Evolutionary conservation across 345 rosid species (phyloP).

Genomic region (Dimocarpus longan): DNA sequence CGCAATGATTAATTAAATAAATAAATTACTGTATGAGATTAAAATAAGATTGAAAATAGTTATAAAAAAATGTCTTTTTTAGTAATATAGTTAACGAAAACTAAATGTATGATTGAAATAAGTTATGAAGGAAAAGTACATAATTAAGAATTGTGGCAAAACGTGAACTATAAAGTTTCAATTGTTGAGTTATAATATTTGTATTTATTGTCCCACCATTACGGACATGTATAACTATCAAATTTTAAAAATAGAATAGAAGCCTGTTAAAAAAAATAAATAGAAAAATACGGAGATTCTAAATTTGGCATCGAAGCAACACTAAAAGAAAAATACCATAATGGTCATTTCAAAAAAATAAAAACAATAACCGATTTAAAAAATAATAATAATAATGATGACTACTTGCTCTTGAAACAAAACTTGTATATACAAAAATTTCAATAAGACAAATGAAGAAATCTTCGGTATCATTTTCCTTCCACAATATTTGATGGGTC

Average conservation of each 20-base stretch:
- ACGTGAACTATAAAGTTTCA: too few relatives aligned
- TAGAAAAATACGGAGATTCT: background rate
- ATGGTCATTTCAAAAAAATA: too few relatives aligned
- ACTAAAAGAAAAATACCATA: background rate
- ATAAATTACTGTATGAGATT: too few relatives aligned
- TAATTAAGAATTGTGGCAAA: too few relatives aligned
- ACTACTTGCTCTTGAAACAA: background rate
- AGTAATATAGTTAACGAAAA: background rate
- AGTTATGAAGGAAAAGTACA: background rate
- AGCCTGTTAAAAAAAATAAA: background rate
- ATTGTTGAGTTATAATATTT: too few relatives aligned
- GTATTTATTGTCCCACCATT: too few relatives aligned
- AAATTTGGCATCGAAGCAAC: background rate
- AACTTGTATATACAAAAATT: background rate
- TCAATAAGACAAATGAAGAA: conserved; percentile 17
- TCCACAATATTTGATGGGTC: conserved; percentile 8
- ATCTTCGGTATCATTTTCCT: conserved; percentile 1
- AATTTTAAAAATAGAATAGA: background rate
- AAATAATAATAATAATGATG: too few relatives aligned
- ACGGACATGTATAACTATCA: background rate
- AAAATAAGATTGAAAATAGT: background rate
- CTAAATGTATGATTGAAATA: background rate
- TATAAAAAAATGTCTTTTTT: too few relatives aligned
- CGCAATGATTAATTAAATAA: too few relatives aligned
- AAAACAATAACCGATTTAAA: too few relatives aligned